Conservation (phyloP, 2,329 filamentous ascomycete species). For the Tolypocladium guangdongense region DNA sequence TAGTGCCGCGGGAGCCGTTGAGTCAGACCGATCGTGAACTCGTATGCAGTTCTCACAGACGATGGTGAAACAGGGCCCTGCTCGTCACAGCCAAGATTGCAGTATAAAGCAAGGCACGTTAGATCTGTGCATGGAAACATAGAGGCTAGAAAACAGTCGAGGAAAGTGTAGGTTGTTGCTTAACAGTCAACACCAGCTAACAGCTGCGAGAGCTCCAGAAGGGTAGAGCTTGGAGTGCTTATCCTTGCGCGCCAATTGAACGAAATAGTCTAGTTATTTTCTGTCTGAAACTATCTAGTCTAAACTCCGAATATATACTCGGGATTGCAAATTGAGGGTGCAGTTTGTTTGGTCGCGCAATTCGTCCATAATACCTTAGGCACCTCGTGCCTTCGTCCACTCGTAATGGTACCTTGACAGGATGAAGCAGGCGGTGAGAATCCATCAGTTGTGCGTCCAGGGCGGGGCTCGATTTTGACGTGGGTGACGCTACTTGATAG, state of each 20-base stretch:
- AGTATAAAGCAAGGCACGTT: background rate
- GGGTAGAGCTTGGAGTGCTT: background rate
- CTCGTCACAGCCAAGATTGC: background rate
- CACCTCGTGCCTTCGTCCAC: no score
- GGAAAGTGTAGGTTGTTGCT: background rate
- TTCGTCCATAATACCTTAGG: background rate
- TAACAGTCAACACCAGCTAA: background rate
- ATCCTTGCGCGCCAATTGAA: background rate
- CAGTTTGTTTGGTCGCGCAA: background rate
- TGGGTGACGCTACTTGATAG: background rate
- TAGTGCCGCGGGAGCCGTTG: background rate
- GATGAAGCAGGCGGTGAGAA: constrained; percentile 1
- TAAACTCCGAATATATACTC: no score
- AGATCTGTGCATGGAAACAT: background rate
- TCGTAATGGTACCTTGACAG: background rate
- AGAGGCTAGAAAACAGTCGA: background rate
- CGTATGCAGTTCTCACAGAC: no score
- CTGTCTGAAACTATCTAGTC: background rate
- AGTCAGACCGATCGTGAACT: background rate
- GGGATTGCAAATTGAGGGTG: no score
- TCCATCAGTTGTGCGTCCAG: background rate
- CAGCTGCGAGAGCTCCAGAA: background rate
- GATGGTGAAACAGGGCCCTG: background rate
- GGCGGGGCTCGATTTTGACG: constrained; percentile 1
- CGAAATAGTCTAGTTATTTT: background rate